Base-by-base conservation (phyloP, 1,284 basidiomycete genomes). In the Tranzscheliella williamsii region DNA sequence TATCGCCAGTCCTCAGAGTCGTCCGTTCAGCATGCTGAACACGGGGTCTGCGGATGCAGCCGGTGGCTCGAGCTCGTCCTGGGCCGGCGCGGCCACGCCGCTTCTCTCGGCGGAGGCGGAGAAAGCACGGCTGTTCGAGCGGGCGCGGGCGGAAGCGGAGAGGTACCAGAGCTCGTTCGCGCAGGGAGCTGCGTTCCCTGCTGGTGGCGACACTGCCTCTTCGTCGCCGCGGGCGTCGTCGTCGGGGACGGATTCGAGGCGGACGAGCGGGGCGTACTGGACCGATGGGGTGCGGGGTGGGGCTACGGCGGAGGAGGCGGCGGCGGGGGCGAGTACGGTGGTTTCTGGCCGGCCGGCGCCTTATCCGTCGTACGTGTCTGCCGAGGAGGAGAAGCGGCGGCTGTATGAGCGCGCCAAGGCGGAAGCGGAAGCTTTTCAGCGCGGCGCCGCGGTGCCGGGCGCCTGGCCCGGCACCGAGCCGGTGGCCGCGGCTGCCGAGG, bases 131-230 rank as follows among this genome's bases (percentile, higher is more conserved):
- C 47, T 73, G 15, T 75, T 61, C 34, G 67, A 72, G 33, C 44
- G 70, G 6, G 73, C 73, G 6, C 47, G 66, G 8, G 37, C 44
- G 2, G 66, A 75, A 48, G 73, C 70, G 9, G 71, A 67, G 42
- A 20, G 32, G 9, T 73, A 71, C 42, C 69, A 73, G 32, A 49
- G 43, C 35, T 41, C 42, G 12, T 67, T 47, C 22, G 22, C 38
- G 20, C 46, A 56, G 12, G 62, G 66, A 18, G 62, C 55, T 2
- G 32, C 37, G 4, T 69, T 69, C 32, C 62, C 68, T 3, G 27
- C 56, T 0, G 5, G 37, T 2, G 34, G 36, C 0, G n/a, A 4
- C 18, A 18, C 26, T 6, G 15, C 6, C 9, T 21, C 12, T 12
- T n/a, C 30, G 15, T 18, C 20, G 6, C n/a, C n/a, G n/a, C 24